Evolutionary conservation across 2,329 filamentous ascomycete species (phyloP).

Genomic region (Rhexocercosporidium sp.): DNA sequence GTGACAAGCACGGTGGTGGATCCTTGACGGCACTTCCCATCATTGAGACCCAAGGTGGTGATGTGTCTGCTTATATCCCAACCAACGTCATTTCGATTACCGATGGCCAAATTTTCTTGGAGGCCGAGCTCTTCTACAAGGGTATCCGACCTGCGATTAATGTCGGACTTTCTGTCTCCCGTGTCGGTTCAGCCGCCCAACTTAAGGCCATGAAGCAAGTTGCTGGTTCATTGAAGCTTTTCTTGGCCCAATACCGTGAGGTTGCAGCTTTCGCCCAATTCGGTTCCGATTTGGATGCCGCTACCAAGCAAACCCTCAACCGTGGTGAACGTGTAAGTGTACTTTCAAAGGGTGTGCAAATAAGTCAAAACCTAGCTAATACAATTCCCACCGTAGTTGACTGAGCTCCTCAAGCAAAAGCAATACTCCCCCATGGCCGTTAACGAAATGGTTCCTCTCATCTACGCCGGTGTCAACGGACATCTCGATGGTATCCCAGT

Average conservation of each 20-base stretch:
- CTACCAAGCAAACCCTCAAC: slow-evolving; percentile 97
- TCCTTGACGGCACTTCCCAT: slow-evolving; percentile 96
- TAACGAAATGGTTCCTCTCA: slow-evolving; percentile 99
- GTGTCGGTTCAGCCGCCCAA: slow-evolving; percentile 99
- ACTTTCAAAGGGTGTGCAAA: slow-evolving; percentile 12
- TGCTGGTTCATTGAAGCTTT: slow-evolving; percentile 98
- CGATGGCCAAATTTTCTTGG: slow-evolving; percentile 99
- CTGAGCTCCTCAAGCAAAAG: slow-evolving; percentile 99
- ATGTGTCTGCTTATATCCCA: slow-evolving; percentile 99
- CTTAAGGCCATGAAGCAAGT: slow-evolving; percentile 99
- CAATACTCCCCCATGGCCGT: slow-evolving; percentile 99
- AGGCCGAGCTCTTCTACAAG: slow-evolving; percentile 99
- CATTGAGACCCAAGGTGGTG: slow-evolving; percentile 99
- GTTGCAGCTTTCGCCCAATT: slow-evolving; percentile 99
- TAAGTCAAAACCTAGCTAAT: slow-evolving; percentile 34
- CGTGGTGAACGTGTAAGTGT: slow-evolving; percentile 93
- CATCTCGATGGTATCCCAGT: slow-evolving; percentile 88
- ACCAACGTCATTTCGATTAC: slow-evolving; percentile 99
- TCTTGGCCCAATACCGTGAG: slow-evolving; percentile 99
- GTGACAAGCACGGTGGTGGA: slow-evolving; percentile 90
- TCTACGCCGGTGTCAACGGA: slow-evolving; percentile 99
- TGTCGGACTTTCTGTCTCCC: slow-evolving; percentile 99
- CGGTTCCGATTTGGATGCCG: slow-evolving; percentile 98
- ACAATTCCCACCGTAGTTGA: slow-evolving; percentile 58
- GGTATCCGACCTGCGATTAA: slow-evolving; percentile 99